Evolutionary conservation across 139 green algal species (phyloP).

Genomic region (Pseudopediastrum boryanum): DNA sequence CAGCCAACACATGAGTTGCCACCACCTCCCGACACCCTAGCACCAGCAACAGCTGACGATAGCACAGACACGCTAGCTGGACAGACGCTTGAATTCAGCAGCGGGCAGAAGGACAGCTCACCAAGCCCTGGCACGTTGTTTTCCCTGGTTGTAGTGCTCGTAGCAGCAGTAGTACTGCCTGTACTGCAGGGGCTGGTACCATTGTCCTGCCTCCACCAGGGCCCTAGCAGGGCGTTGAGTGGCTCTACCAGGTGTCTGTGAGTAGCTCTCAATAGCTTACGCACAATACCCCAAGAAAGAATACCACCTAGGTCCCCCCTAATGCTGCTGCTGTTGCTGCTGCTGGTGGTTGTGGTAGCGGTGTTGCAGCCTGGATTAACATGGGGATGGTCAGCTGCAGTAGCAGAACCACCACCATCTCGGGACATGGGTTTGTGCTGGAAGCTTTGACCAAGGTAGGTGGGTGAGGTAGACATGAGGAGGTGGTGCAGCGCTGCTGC

Average conservation of each 20-base stretch:
- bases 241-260: too few relatives aligned
- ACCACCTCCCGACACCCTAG: neutral
- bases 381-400: too few relatives aligned
- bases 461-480: too few relatives aligned
- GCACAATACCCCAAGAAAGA: too few relatives aligned
- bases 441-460: too few relatives aligned
- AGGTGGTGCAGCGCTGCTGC: too few relatives aligned
- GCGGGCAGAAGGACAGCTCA: slow-evolving; percentile 5
- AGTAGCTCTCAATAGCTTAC: too few relatives aligned
- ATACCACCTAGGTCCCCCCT: neutral
- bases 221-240: too few relatives aligned
- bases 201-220: neutral
- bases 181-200: neutral
- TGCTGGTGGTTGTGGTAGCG: neutral
- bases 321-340: neutral
- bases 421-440: too few relatives aligned
- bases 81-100: slow-evolving; percentile 64
- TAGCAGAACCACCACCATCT: too few relatives aligned
- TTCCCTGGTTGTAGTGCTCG: neutral
- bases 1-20: neutral
- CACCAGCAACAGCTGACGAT: neutral
- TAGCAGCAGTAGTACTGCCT: neutral
- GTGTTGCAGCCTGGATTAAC: neutral
- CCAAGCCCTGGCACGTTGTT: neutral
- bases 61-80: slow-evolving; percentile 45